Evolutionary conservation across 441 rosid genomes (phyloP), one percentile per base, ranked within the genome.

Genomic region (Daphne laureola): DNA sequence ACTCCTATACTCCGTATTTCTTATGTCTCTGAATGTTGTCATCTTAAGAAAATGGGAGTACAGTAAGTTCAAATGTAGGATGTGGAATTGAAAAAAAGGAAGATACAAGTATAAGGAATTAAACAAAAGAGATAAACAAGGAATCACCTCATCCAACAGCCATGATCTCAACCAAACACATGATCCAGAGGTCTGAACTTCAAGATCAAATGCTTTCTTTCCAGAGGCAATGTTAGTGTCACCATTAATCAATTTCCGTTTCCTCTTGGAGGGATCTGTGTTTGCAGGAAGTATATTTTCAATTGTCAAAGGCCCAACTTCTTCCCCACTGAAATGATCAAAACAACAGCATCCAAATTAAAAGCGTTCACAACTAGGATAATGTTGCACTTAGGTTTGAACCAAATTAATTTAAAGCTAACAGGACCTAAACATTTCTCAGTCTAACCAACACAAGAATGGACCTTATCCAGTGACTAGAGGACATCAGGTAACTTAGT

Each of bases 61-160:
- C 25, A 21, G 3, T 4, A 21, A 21, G 2, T 21, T 21, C 25
- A 21, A 21, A 3, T 7, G 38, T 5, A 31, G 38, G 38, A 31
- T 31, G 11, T 7, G 4, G 11, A 31, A 1, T 31, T 31, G 7
- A 31, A 31, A 31, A 14, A 43, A 31, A 31, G 7, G 7, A 14
- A 43, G 25, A 50, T 8, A 46, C 9, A 49, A 54, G n/a, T 43
- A 55, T 8, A 6, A 43, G 36, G 42, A 35, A 58, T 46, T 3
- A 1, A 4, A 1, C 38, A 31, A 9, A 31, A 4, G 38, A 5
- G 8, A 9, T 31, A 31, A 31, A 49, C 18, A 63, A 14, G n/a
- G n/a, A 46, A 50, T 50, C 49, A 86, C 98, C 87, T 84, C 79
- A 46, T 84, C 67, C 72, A 84, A 70, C 81, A 79, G 70, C 55